Conservation (phyloP, 2,329 filamentous ascomycete species). For the Teratosphaeriaceae sp. region DNA sequence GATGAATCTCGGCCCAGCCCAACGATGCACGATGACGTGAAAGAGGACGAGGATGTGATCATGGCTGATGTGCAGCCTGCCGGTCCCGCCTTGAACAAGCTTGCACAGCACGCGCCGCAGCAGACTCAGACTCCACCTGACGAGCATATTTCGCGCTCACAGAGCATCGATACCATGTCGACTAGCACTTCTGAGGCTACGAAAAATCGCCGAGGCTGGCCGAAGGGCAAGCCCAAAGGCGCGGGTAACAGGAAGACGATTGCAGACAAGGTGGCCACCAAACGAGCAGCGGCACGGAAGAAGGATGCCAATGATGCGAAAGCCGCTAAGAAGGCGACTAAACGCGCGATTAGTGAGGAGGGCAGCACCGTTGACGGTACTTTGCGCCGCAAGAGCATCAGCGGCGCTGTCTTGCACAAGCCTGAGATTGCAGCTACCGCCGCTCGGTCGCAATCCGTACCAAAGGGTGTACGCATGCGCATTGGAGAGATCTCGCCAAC, state of each 20-base stretch:
- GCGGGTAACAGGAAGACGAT: slow-evolving; percentile 29
- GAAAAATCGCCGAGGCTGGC: slow-evolving; percentile 32
- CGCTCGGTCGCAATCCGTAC: slow-evolving; percentile 22
- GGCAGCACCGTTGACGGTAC: not conserved
- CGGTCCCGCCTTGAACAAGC: not conserved
- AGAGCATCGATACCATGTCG: slow-evolving; percentile 19
- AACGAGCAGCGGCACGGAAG: slow-evolving; percentile 25
- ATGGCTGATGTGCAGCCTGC: not conserved
- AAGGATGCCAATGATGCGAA: slow-evolving; percentile 23
- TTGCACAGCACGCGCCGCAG: slow-evolving; percentile 13
- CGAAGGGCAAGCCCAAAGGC: slow-evolving; percentile 41
- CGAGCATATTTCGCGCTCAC: slow-evolving; percentile 9
- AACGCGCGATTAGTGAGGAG: not conserved
- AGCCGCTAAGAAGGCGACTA: slow-evolving; percentile 2
- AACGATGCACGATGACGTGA: slow-evolving; percentile 10
- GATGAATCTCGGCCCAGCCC: too few relatives aligned
- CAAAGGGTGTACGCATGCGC: slow-evolving; percentile 21
- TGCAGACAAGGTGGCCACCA: slow-evolving; percentile 30
- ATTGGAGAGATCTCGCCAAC: slow-evolving; percentile 16
- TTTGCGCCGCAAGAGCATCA: slow-evolving; percentile 23
- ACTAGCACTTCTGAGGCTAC: slow-evolving; percentile 18
- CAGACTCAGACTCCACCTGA: slow-evolving; percentile 36
- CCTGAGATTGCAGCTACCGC: not conserved
- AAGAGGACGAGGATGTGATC: slow-evolving; percentile 5
- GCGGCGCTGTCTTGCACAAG: slow-evolving; percentile 2